Base-by-base conservation (phyloP, 2,329 filamentous ascomycete genomes). In the Talaromyces marneffei region DNA sequence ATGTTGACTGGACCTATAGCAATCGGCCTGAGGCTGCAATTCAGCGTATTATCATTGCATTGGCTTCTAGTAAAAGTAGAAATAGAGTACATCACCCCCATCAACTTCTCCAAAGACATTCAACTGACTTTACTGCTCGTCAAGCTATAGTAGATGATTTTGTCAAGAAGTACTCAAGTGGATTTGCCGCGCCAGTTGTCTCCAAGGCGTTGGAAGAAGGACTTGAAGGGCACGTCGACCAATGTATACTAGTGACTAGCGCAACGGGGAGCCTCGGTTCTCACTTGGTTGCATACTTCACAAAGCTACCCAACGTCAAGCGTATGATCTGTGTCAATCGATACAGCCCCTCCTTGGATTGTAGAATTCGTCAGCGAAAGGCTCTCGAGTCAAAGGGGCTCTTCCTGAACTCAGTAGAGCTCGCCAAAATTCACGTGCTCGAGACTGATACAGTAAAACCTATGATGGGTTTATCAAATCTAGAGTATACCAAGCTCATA, bases 401-500 rank as follows among this genome's bases (percentile, higher is more conserved):
- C 6, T 8, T 5, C 3, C 16, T 44, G 23, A 8, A 10, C 10
- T 7, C 3, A 10, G 23, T 8, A 8, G 16, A 7, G 6, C 40
- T 44, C 10, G n/a, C 68, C 1, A 83, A 82, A 64, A 48, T 83
- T 0, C 57, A 39, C 1, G 82, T 85, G 39, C 66, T 81, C 4
- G 75, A 79, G 33, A 78, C 77, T 1, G 82, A 86, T 65, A 74
- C 81, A 14, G 75, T 78, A 0, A 74, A 77, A 14, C 69, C 75
- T 0, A 69, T 75, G 10, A 75, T 87, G 0, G 84, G 83, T 0
- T 74, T 87, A 0, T 62, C 69, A 0, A 9, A 60, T 0, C 37
- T 65, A 4, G 69, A 73, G 1, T 83, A 83, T 64, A 33, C 67
- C 2, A n/a, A 50, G 0, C 71, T 84, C 1, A 66, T 70, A 0